Base-by-base conservation (phyloP, 345 rosid species). In the Ricinus communis region DNA sequence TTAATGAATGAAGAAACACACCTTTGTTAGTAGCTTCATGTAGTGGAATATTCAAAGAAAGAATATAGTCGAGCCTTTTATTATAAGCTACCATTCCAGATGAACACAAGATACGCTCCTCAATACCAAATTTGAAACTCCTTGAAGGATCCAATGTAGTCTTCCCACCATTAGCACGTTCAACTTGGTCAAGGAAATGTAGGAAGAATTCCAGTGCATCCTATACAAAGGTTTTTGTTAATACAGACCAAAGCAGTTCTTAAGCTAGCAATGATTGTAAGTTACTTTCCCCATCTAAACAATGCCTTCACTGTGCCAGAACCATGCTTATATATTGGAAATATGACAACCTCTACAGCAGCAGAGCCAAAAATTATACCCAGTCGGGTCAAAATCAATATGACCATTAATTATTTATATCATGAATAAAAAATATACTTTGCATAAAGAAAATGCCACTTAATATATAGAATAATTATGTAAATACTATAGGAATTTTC, bases 181-280 rank as follows among this genome's bases (percentile, higher is more conserved):
- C 98, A 75, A 96, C 96, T 82, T 93, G 96, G 82, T 87, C 97
- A 71, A 96, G 84, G 77, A 96, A 84, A 77, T 96, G 93, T 51
- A 90, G 87, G 81, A 96, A 93, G 79, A 89, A 96, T 72, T 96
- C 99, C 84, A 91, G 86, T 64, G 99, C 98, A 82, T 96, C 99
- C 99, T 96, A 79, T 72, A 69, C n/a, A 47, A 18, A 66, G 59
- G 53, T 58, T 22, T 33, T 33, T 19, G 62, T 73, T 9, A 66
- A 56, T 66, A 62, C 9, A 4, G 5, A 38, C 43, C 43, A 38
- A 38, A 38, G 43, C 43, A 38, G n/a, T n/a, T n/a, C n/a, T n/a
- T n/a, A n/a, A n/a, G n/a, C n/a, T n/a, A 38, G 43, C 43, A 38
- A 38, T 38, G 43, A 38, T 38, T 9, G 9, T 38, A 38, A 38